A percentile compares a stretch with the other conserved stretches of the same genome.
Conservation (phyloP, 176 grass and related monocot genomes). For the Avena eriantha region DNA sequence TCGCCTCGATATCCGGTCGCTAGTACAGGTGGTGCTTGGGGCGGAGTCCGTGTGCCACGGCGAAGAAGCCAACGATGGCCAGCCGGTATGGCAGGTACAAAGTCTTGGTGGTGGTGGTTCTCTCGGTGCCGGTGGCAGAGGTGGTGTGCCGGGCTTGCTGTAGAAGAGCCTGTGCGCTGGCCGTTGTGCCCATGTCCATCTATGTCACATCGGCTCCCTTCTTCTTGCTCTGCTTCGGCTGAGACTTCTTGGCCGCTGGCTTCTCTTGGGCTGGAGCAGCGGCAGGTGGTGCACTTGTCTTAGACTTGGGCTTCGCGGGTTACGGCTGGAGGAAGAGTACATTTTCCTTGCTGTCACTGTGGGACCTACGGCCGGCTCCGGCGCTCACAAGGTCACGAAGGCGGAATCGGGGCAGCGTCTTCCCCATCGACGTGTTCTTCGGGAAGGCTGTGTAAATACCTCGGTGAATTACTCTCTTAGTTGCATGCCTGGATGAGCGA, state of each 20-base stretch:
- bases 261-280: background rate
- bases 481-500: too few species aligned
- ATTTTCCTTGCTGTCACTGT: conserved; percentile 81
- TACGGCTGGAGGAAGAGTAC: conserved; percentile 60
- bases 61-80: conserved; percentile 55
- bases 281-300: background rate
- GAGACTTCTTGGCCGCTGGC: background rate
- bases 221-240: conserved; percentile 34
- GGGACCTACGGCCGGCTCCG: conserved; percentile 43
- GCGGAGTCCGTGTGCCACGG: conserved; percentile 48
- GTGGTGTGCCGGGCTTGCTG: conserved; percentile 30
- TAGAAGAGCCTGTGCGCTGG: conserved; percentile 67
- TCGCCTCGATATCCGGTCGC: too few species aligned
- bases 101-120: conserved; percentile 3
- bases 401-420: conserved; percentile 39
- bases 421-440: conserved; percentile 65
- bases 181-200: conserved; percentile 71
- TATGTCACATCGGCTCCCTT: conserved; percentile 24
- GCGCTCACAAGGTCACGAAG: conserved; percentile 51
- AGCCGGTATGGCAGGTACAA: conserved; percentile 66
- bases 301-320: background rate
- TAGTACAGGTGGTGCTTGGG: conserved; percentile 55
- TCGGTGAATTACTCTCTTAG: too few species aligned
- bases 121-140: background rate
- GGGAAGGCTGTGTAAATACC: conserved; percentile 47